phyloP scores from a whole-genome alignment of 2,329 filamentous ascomycete genomes.

The Phoma sp. region DNA sequence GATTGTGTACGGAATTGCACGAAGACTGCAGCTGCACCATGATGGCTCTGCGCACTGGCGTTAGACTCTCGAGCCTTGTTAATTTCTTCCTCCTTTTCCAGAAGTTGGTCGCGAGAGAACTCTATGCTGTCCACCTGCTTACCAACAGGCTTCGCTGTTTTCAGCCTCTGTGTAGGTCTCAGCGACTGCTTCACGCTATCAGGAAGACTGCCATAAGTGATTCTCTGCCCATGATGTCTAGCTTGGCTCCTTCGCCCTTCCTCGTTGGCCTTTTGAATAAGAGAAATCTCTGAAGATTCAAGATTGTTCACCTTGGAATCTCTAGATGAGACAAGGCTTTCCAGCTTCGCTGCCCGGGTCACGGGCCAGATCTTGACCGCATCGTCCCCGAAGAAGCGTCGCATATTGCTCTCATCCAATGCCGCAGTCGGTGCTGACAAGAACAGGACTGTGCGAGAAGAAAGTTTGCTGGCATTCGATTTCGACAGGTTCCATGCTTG shows the following conservation, averaged over 20 bases:
- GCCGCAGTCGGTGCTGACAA: constrained; percentile 82
- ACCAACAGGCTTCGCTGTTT: constrained; percentile 64
- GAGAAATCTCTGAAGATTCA: constrained; percentile 83
- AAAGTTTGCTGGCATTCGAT: constrained; percentile 81
- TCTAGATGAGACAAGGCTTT: constrained; percentile 80
- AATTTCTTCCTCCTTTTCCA: constrained; percentile 74
- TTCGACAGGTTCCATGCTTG: constrained; percentile 91
- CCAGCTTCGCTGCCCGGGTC: constrained; percentile 76
- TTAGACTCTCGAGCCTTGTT: constrained; percentile 72
- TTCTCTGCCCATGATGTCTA: constrained; percentile 58
- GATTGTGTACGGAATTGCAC: constrained; percentile 86
- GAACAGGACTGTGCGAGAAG: constrained; percentile 88
- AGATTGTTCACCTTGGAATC: constrained; percentile 80
- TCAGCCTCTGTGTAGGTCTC: constrained; percentile 45
- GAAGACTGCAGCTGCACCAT: constrained; percentile 79
- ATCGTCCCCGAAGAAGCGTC: constrained; percentile 78
- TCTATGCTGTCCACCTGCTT: constrained; percentile 95
- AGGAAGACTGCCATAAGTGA: constrained; percentile 57
- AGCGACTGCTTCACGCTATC: constrained; percentile 69
- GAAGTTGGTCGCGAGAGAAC: constrained; percentile 80
- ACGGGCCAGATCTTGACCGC: constrained; percentile 87
- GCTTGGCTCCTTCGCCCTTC: constrained; percentile 68
- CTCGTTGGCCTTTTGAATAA: constrained; percentile 79
- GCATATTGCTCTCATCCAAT: constrained; percentile 75
- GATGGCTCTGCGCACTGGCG: constrained; percentile 59